Evolutionary conservation across 2,329 filamentous ascomycete genomes (phyloP), one percentile per base, ranked within the genome.

Genomic region (Beauveria medogensis): DNA sequence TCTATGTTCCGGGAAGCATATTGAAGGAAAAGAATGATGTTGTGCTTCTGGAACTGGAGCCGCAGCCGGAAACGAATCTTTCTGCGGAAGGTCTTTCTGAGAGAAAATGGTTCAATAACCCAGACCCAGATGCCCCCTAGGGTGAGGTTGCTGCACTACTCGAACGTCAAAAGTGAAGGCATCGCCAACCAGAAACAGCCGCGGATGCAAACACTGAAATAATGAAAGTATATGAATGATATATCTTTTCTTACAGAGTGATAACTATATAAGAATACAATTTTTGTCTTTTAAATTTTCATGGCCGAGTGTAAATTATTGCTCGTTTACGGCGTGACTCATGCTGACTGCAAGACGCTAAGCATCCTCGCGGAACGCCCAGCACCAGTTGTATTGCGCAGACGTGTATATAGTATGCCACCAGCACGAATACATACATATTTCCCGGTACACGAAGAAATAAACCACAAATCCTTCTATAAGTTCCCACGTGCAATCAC

Each of bases 11-110:
- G 0, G 77, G 77, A 2, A 72, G 70, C 18, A 63, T 75, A 12
- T 53, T 78, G 37, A 72, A 72, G 47, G 65, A 65, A 9, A 64
- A 65, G 18, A 80, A 80, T 63, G 71, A 76, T 57, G 71, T 79
- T 14, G 67, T 75, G 1, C 68, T 79, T 18, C 67, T 80, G 1
- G 77, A 77, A 59, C 64, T 80, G 26, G 78, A 80, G 66, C 77
- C 78, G 10, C 37, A 48, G 24, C 43, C 62, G 0, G 43, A 40
- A 2, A 40, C 43, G 24, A 43, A 55, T 16, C 44, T 64, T 9
- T 30, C 46, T 26, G 55, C 53, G 3, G 10, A 59, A 14, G 63
- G 65, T 2, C 46, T 65, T 6, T 26, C 63, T 1, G 58, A 34
- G 20, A 59, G 65, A 5, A 22, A 61, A n/a, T 67, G 65, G 65